Evolutionary conservation across 2,329 filamentous ascomycete genomes (phyloP).

Genomic region (Sarocladium oryzae): DNA sequence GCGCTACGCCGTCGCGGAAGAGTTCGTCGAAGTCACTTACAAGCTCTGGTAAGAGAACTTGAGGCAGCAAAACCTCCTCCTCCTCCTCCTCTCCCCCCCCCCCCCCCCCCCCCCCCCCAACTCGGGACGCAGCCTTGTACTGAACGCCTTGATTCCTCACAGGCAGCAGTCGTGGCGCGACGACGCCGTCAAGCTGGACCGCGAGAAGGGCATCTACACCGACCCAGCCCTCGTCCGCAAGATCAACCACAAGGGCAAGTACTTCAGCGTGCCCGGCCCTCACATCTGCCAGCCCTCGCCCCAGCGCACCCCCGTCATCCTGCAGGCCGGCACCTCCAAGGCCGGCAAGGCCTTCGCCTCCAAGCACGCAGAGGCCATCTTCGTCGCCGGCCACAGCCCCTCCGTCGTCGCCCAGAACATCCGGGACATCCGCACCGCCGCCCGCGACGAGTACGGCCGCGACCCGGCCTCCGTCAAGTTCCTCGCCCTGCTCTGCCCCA

Average conservation of each 20-base stretch:
- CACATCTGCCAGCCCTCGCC: slow-evolving; percentile 51
- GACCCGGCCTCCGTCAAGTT: slow-evolving; percentile 37
- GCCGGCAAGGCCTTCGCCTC: slow-evolving; percentile 51
- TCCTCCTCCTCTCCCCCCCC: too few species aligned
- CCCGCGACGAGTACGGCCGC: not conserved
- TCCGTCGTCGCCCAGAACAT: slow-evolving; percentile 7
- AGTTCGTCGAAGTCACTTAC: slow-evolving; percentile 51
- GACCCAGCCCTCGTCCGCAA: slow-evolving; percentile 41
- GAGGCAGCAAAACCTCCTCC: too few species aligned
- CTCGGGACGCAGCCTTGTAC: too few species aligned
- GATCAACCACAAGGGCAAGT: slow-evolving; percentile 53
- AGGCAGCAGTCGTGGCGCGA: slow-evolving; percentile 9
- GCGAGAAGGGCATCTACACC: slow-evolving; percentile 38
- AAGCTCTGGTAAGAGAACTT: slow-evolving; percentile 58
- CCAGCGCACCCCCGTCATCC: slow-evolving; percentile 53
- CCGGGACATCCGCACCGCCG: slow-evolving; percentile 1
- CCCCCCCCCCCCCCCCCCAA: too few species aligned
- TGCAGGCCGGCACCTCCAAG: slow-evolving; percentile 54
- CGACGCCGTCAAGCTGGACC: slow-evolving; percentile 25
- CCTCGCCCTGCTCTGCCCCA: slow-evolving; percentile 49
- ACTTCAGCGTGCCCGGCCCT: slow-evolving; percentile 47
- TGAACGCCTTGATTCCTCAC: too few species aligned
- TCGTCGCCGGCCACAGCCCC: slow-evolving; percentile 43
- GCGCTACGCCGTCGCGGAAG: slow-evolving; percentile 53
- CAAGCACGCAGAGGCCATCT: slow-evolving; percentile 55